Base-by-base conservation (phyloP, 352 stramenopile genomes). In the Globisporangium middletonii region DNA sequence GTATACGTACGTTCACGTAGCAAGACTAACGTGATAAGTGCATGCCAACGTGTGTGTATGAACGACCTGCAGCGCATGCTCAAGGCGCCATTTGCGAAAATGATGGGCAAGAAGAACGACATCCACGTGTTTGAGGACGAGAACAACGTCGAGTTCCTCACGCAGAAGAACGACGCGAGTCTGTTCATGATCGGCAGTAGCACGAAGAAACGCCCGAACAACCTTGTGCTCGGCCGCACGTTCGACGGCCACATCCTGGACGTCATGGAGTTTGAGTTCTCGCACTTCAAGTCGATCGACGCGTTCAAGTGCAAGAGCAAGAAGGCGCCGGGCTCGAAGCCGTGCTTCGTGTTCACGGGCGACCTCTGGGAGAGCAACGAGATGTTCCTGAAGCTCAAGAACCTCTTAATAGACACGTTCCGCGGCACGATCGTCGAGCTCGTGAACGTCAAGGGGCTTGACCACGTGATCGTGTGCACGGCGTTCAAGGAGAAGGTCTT, bases 141-240 rank as follows among this genome's bases (percentile, higher is more conserved):
- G 62, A 96, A 88, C 61, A 86, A 85, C 60, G 70, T 97, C 26
- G 92, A 98, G 71, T 97, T 98, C 62, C 67, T 98, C n/a, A 88
- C 82, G 59, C 70, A 93, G 60, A 99, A 99, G 83, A 99, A 99
- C 73, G 96, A 99, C 74, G 96, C 89, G 62, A 89, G 91, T 26
- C 71, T 99, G 3, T 99, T 99, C 75, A 82, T 92, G 45, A 72
- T 99, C 53, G 97, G 90, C 27, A 97, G 82, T 72, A 92, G 96
- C 83, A 99, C 97, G 60, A 99, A 99, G 78, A 99, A 99, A 73
- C 85, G 97, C 65, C 93, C 96, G 18, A 98, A 99, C 77, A 99
- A 99, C 69, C 69, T 99, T 30, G 83, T 99, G 19, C 68, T 99
- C 44, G 97, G 97, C 13, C 85, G 97, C 60, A 99, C 94, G 12